Conservation (phyloP, 306 rosid species). For the Oxytropis ochrocephala region DNA sequence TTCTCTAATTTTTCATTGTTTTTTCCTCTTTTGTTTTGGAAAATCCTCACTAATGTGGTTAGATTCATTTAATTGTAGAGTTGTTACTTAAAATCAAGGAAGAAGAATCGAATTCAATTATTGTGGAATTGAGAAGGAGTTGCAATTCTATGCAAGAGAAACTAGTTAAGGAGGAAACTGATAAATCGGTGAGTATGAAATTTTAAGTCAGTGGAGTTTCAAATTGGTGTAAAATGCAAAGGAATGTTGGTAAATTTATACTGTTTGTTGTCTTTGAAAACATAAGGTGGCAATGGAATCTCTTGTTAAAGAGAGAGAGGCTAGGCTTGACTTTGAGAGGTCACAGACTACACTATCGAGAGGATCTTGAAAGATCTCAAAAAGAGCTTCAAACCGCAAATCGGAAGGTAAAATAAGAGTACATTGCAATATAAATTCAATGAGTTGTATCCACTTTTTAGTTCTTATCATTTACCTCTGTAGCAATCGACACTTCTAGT, state of each 20-base stretch:
- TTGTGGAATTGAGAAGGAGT: slow-evolving; percentile 66
- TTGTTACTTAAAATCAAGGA: slow-evolving; percentile 65
- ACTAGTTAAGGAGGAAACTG: slow-evolving; percentile 71
- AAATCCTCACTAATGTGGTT: not conserved
- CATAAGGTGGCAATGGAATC: slow-evolving; percentile 71
- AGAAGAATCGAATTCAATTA: slow-evolving; percentile 79
- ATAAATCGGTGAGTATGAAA: slow-evolving; percentile 60
- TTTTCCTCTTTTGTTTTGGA: not conserved
- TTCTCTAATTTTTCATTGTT: not conserved
- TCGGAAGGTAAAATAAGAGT: slow-evolving; percentile 60
- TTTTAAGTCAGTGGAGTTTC: not conserved
- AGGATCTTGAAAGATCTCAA: slow-evolving; percentile 81
- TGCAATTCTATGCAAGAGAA: slow-evolving; percentile 68
- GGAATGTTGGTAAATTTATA: slow-evolving; percentile 2
- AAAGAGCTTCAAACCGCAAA: slow-evolving; percentile 80
- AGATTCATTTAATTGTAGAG: slow-evolving; percentile 39
- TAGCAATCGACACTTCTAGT: too few relatives aligned
- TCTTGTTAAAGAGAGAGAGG: slow-evolving; percentile 68
- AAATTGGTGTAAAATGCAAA: not conserved
- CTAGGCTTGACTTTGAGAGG: slow-evolving; percentile 72
- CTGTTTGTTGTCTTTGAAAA: slow-evolving; percentile 11
- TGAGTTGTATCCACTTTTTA: not conserved
- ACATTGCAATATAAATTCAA: not conserved
- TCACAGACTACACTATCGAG: slow-evolving; percentile 54
- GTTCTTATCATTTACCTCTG: too few relatives aligned